Base-by-base conservation (phyloP, 2,329 filamentous ascomycete species). In the Mycosphaerella sp. region DNA sequence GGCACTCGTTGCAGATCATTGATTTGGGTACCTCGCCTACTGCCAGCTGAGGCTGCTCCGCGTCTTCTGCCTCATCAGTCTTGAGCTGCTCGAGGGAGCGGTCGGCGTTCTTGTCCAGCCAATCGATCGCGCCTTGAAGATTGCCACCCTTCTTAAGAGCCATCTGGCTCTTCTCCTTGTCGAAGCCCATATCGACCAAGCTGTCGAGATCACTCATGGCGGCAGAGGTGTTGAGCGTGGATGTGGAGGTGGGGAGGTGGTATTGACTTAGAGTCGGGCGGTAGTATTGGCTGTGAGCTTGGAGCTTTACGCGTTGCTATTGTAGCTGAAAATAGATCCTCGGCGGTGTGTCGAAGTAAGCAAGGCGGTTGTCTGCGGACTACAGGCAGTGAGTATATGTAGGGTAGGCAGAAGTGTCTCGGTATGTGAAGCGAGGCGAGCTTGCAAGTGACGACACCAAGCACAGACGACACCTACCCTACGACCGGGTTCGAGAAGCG, bases 1-100 rank as follows among this genome's bases (percentile, higher is more conserved):
- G 86, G 68, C 93, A 98, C 53, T 96, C 92, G 61, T 95, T 93
- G 79, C 93, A 98, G 48, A 95, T 80, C 52, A 97, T 82, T 46
- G 89, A 95, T 66, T 83, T 81, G 53, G 90, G 87, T 53, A 81
- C 76, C 65, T 85, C 82, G 55, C 86, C 88, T 1, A 81, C 81
- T 64, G 87, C 78, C 2, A 91, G 76, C n/a, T 82, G 79, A 4
- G 83, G 80, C 5, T 75, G 76, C 53, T 70, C 68, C 17, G 64
- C 64, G 44, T 66, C 67, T 60, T 58, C 62, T n/a, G 57, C 64
- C 10, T 72, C 69, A 36, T 73, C 70, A 21, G 68, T 67, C 58
- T 87, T 80, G 58, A 97, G 84, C 54, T 95, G 85, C 38, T 96
- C 90, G 41, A 95, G 69, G 1, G 87, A 79, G 64, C 87, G 95